phyloP scores from a whole-genome alignment of 148 eudicot species.

The Nyssa sinensis region DNA sequence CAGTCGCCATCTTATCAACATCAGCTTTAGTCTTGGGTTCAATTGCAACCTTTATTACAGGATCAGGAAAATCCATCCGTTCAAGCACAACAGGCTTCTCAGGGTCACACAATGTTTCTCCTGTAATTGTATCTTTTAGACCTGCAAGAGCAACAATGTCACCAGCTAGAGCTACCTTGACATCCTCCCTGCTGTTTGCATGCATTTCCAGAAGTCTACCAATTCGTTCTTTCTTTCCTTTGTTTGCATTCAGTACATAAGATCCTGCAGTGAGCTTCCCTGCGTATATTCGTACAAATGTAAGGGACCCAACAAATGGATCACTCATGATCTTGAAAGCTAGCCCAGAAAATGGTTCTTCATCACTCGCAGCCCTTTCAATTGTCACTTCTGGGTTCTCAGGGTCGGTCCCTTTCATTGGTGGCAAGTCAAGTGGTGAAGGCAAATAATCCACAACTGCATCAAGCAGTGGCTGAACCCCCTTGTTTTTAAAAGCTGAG shows the following conservation, averaged over 20 bases:
- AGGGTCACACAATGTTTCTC: constrained; percentile 87
- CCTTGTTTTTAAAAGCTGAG: constrained; percentile 96
- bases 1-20: constrained; percentile 82
- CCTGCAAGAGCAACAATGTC: constrained; percentile 98
- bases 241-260: constrained; percentile 85
- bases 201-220: constrained; percentile 99
- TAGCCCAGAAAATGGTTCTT: constrained; percentile 85
- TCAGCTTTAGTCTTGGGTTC: constrained; percentile 99
- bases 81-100: constrained; percentile 84
- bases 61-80: constrained; percentile 99
- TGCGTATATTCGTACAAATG: constrained; percentile 87
- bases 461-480: constrained; percentile 95
- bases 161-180: constrained; percentile 80
- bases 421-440: constrained; percentile 85
- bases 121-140: constrained; percentile 89
- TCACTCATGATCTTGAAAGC: constrained; percentile 99
- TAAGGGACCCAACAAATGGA: constrained; percentile 90
- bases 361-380: constrained; percentile 72
- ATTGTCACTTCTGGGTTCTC: constrained; percentile 74
- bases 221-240: constrained; percentile 94
- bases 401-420: constrained; percentile 94
- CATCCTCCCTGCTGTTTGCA: constrained; percentile 94
- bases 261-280: constrained; percentile 90
- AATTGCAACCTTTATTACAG: constrained; percentile 98
- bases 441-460: constrained; percentile 98